Conservation (phyloP, 129 eudicot genomes). For the Gnaphalium uliginosum region DNA sequence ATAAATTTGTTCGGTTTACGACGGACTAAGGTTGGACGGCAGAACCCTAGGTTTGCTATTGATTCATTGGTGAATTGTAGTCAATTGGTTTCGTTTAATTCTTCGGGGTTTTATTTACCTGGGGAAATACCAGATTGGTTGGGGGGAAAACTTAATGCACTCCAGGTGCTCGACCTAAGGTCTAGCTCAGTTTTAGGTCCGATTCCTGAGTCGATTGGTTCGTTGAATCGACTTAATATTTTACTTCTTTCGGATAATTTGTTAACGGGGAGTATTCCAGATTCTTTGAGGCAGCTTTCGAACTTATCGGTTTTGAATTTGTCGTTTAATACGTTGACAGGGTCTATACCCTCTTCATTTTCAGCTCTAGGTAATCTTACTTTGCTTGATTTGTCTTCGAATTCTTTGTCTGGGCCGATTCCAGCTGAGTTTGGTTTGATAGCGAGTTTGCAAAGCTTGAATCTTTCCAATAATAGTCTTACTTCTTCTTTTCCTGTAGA, state of each 20-base stretch:
- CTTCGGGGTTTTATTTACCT: slow-evolving; percentile 59
- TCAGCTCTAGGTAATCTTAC: slow-evolving; percentile 50
- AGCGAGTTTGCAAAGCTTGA: slow-evolving; percentile 40
- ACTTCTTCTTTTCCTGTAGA: slow-evolving; percentile 52
- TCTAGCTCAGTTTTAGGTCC: slow-evolving; percentile 61
- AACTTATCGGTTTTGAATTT: slow-evolving; percentile 50
- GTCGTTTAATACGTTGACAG: slow-evolving; percentile 57
- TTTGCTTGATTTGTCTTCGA: slow-evolving; percentile 56
- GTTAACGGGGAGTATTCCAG: slow-evolving; percentile 58
- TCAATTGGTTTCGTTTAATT: slow-evolving; percentile 41
- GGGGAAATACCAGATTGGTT: slow-evolving; percentile 81
- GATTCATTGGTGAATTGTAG: slow-evolving; percentile 52
- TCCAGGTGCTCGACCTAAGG: slow-evolving; percentile 72
- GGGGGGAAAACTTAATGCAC: slow-evolving; percentile 48
- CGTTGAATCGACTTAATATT: slow-evolving; percentile 34
- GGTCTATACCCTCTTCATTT: slow-evolving; percentile 50
- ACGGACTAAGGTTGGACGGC: slow-evolving; percentile 47
- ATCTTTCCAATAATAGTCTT: slow-evolving; percentile 57
- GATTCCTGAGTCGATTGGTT: slow-evolving; percentile 62
- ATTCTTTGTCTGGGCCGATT: slow-evolving; percentile 65
- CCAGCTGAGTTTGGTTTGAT: slow-evolving; percentile 49
- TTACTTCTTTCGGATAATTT: slow-evolving; percentile 50
- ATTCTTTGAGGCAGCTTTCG: slow-evolving; percentile 42
- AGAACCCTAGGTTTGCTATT: slow-evolving; percentile 53
- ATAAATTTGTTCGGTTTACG: slow-evolving; percentile 48